phyloP scores from a whole-genome alignment of 306 rosid species.

The Casuarina glauca region DNA sequence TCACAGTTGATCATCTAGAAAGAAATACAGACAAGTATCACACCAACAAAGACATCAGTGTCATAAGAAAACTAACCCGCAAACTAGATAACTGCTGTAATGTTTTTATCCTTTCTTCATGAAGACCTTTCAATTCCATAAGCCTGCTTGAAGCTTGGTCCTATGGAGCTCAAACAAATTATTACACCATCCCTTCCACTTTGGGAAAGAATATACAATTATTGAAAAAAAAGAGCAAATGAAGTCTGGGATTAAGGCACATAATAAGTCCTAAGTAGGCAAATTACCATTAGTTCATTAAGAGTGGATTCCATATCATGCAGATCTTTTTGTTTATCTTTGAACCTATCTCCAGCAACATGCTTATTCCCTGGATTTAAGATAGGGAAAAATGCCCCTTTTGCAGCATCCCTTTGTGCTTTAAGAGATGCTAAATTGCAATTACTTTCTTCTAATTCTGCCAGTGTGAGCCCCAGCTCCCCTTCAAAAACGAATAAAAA shows the following conservation, averaged over 20 bases:
- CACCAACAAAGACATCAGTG: background rate
- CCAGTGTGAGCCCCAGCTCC: conserved; percentile 62
- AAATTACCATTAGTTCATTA: conserved; percentile 72
- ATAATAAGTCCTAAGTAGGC: background rate
- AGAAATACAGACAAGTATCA: background rate
- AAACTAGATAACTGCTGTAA: conserved; percentile 69
- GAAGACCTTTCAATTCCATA: conserved; percentile 64
- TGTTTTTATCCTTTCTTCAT: conserved; percentile 76
- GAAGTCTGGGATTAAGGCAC: background rate
- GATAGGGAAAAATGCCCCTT: conserved; percentile 70
- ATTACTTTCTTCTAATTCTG: conserved; percentile 72
- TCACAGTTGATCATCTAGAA: background rate
- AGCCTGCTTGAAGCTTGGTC: conserved; percentile 66
- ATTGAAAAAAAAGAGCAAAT: background rate
- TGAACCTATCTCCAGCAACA: conserved; percentile 54
- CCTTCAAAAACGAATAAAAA: conserved; percentile 52
- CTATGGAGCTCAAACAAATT: conserved; percentile 45
- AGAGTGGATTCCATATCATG: conserved; percentile 82
- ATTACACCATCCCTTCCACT: conserved; percentile 9
- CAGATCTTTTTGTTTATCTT: conserved; percentile 83
- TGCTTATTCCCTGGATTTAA: conserved; percentile 63
- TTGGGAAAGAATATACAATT: conserved; percentile 15
- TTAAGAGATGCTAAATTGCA: conserved; percentile 64
- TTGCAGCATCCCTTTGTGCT: conserved; percentile 72
- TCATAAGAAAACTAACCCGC: conserved; percentile 56